Base-by-base conservation (phyloP, 2,329 filamentous ascomycete genomes). In the Penicillium sp. region DNA sequence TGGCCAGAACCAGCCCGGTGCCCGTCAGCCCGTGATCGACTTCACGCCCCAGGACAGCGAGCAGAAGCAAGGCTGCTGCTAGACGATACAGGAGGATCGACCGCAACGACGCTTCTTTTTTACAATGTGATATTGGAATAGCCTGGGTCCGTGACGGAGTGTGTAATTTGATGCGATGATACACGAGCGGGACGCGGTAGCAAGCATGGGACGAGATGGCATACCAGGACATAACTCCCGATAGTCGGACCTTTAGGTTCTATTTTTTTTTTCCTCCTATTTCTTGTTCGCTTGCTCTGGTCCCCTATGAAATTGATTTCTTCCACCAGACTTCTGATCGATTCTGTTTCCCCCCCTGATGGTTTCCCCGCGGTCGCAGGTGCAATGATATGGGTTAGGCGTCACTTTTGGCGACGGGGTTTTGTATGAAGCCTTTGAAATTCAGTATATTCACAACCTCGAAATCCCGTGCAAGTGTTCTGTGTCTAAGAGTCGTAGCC, bases 21-120 rank as follows among this genome's bases (percentile, higher is more conserved):
- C 88, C 62, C 88, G 90, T 67, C 87, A 85, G 65, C 90, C 89
- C 72, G 77, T 81, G 44, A 89, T 97, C 68, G 87, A 90, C 60
- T 87, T 96, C 67, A 92, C 85, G 81, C 85, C 90, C 46, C 84
- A 88, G 62, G 89, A 94, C 64, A 83, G 90, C 67, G 83, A 89
- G 64, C 81, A 83, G 67, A 92, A 95, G 81, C 63, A 66, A 58
- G 72, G 72, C 61, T 75, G 72, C 67, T 75, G 72, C 63, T 75
- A 74, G 58, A 61, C 51, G 53, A 51, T 46, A 52, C 52, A 52
- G 50, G 48, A 38, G 55, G 55, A 62, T 62, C 63, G 61, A 63
- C 58, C 58, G 66, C 63, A 62, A 69, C 64, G 66, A 70, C 61
- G 65, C 67, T 69, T 64, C 61, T 65, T 28, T 28, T 68, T 67